These are phyloP conservation scores for Herpetomonas tarakana DNA, from an alignment of 208 protist genomes.

Conservation along the genomic window DNA sequence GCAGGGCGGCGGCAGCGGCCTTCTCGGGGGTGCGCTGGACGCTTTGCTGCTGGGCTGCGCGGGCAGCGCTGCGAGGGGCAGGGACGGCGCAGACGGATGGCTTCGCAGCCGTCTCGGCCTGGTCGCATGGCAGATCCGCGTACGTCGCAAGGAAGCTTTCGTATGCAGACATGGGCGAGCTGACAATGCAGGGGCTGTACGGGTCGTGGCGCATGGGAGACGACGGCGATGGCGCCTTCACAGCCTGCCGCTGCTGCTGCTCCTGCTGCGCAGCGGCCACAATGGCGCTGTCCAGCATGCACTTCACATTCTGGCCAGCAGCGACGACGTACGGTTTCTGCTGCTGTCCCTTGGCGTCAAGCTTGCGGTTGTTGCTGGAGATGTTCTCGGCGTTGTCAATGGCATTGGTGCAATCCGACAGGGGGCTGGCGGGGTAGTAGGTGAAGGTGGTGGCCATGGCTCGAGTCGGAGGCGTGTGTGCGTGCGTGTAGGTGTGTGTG, in stretches of 20 bases:
- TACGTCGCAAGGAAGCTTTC: slow-evolving; percentile 67
- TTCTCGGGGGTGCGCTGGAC: slow-evolving; percentile 2
- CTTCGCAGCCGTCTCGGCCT: neutral
- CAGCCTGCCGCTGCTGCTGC: neutral
- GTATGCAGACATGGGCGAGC: slow-evolving; percentile 28
- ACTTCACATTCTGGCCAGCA: too few relatives aligned
- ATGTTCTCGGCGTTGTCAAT: slow-evolving; percentile 84
- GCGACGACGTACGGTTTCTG: too few relatives aligned
- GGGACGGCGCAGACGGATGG: slow-evolving; percentile 11
- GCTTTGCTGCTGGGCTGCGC: neutral
- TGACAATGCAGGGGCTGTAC: slow-evolving; percentile 42
- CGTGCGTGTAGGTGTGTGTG: slow-evolving; percentile 3
- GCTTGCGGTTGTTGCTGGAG: slow-evolving; percentile 17
- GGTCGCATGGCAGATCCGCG: slow-evolving; percentile 15
- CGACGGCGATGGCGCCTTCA: too few relatives aligned
- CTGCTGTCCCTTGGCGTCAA: too few relatives aligned
- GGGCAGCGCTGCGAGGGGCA: neutral
- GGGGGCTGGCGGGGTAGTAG: slow-evolving; percentile 19
- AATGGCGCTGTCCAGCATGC: too few relatives aligned
- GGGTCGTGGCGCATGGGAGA: slow-evolving; percentile 42
- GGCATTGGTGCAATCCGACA: slow-evolving; percentile 73
- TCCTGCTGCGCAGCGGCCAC: too few relatives aligned
- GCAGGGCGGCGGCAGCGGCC: neutral
- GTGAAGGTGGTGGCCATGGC: slow-evolving; percentile 17
- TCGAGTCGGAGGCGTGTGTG: neutral